phyloP scores from a whole-genome alignment of 2,329 filamentous ascomycete genomes.

The Nemania bipapillata region DNA sequence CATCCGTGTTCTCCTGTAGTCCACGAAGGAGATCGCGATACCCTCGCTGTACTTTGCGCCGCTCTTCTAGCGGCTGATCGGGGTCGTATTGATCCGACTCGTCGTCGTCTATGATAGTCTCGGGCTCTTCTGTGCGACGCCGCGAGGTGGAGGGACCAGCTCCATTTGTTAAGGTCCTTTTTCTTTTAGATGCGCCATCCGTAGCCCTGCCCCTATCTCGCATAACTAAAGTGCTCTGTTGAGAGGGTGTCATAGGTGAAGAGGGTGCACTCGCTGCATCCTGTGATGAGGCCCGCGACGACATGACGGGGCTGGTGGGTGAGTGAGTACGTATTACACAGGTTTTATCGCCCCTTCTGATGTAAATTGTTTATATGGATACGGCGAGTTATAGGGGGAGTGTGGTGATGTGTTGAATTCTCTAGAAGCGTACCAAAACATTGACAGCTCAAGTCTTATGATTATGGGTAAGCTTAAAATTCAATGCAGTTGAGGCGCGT shows the following conservation, averaged over 20 bases:
- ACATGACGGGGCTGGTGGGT: slow-evolving; percentile 35
- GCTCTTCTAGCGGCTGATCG: slow-evolving; percentile 79
- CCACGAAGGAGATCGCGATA: slow-evolving; percentile 74
- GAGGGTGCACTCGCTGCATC: slow-evolving; percentile 41
- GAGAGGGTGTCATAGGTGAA: slow-evolving; percentile 35
- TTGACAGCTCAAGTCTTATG: neutral
- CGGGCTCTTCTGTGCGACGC: slow-evolving; percentile 49
- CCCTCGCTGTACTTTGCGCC: slow-evolving; percentile 74
- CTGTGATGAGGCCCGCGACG: slow-evolving; percentile 41
- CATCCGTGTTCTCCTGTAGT: slow-evolving; percentile 73
- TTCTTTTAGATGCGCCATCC: slow-evolving; percentile 48
- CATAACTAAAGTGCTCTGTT: slow-evolving; percentile 46
- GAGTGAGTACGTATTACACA: neutral
- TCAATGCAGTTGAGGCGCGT: slow-evolving; percentile 37
- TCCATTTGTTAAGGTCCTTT: slow-evolving; percentile 48
- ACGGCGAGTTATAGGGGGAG: neutral
- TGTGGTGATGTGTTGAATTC: neutral
- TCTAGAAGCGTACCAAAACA: neutral
- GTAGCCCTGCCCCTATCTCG: slow-evolving; percentile 48
- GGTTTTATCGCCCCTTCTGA: neutral
- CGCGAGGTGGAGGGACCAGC: slow-evolving; percentile 45
- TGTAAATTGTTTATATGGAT: neutral
- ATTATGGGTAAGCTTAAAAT: neutral
- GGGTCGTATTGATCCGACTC: slow-evolving; percentile 74
- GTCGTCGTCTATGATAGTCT: slow-evolving; percentile 35